Evolutionary conservation across 78 protist genomes (phyloP).

Genomic region (Dictyostelium firmibasis): DNA sequence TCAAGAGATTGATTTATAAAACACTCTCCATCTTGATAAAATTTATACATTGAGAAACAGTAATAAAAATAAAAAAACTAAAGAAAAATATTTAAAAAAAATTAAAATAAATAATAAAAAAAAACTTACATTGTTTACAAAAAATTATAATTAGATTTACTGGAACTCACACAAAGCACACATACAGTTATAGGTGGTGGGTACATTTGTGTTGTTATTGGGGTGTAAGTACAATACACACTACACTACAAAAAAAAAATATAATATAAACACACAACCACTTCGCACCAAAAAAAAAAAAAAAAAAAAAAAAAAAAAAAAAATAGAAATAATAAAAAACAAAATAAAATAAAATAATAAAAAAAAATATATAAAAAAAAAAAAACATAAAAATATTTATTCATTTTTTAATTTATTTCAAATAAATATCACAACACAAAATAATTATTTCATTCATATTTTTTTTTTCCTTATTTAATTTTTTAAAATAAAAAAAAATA

Average conservation of each 20-base stretch:
- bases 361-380: background rate
- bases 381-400: too few relatives aligned
- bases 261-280: background rate
- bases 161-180: background rate
- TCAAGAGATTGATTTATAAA: too few relatives aligned
- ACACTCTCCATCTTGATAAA: too few relatives aligned
- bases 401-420: too few relatives aligned
- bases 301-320: background rate
- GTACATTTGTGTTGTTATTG: background rate
- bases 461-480: too few relatives aligned
- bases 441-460: too few relatives aligned
- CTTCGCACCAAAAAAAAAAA: background rate
- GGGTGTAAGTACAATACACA: background rate
- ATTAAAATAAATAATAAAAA: too few relatives aligned
- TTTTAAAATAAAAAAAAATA: too few relatives aligned
- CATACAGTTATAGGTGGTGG: background rate
- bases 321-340: background rate
- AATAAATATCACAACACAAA: too few relatives aligned
- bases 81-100: too few relatives aligned
- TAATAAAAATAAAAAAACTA: too few relatives aligned
- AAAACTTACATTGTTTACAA: background rate
- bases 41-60: too few relatives aligned
- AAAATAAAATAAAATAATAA: background rate
- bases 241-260: background rate
- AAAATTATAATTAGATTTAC: background rate